A percentile compares a stretch with the other conserved stretches of the same genome.
Evolutionary conservation across 495 filamentous ascomycete species (phyloP).

Genomic region (Podospora appendiculata): DNA sequence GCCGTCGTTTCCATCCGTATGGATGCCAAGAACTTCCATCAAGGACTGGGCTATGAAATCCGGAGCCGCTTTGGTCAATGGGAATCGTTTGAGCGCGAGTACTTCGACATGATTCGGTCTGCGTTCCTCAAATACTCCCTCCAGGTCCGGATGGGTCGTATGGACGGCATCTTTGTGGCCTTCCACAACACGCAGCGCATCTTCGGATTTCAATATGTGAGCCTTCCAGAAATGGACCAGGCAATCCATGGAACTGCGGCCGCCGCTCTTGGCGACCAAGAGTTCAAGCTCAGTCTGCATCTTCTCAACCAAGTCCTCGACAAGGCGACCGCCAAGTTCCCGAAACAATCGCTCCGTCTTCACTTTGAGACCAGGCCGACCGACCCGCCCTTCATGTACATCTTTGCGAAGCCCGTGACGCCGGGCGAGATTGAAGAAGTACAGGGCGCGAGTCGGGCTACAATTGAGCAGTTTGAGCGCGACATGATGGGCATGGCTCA

Average conservation of each 20-base stretch:
- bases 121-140: slow-evolving; percentile 96
- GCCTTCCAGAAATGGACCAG: slow-evolving; percentile 76
- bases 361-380: slow-evolving; percentile 75
- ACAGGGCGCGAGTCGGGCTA: slow-evolving; percentile 54
- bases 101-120: slow-evolving; percentile 90
- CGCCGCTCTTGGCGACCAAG: slow-evolving; percentile 65
- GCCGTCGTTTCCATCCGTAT: slow-evolving; percentile 88
- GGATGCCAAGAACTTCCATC: slow-evolving; percentile 61
- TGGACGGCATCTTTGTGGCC: slow-evolving; percentile 99
- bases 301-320: slow-evolving; percentile 73
- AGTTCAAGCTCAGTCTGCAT: slow-evolving; percentile 73
- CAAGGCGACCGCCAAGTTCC: slow-evolving; percentile 62
- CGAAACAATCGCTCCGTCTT: slow-evolving; percentile 68
- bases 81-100: slow-evolving; percentile 92
- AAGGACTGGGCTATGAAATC: slow-evolving; percentile 86
- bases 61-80: slow-evolving; percentile 61
- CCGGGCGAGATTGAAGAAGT: slow-evolving; percentile 63
- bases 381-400: slow-evolving; percentile 64
- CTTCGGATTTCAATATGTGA: slow-evolving; percentile 96
- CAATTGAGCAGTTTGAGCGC: slow-evolving; percentile 61
- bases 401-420: slow-evolving; percentile 80
- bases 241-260: slow-evolving; percentile 68
- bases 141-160: slow-evolving; percentile 90
- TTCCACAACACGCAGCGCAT: slow-evolving; percentile 93
- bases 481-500: slow-evolving; percentile 44